Percentiles rank a stretch among this genome's conserved stretches.
These are phyloP conservation scores for Globisporangium perplexum DNA, from an alignment of 352 stramenopile species.

Conservation along the genomic window DNA sequence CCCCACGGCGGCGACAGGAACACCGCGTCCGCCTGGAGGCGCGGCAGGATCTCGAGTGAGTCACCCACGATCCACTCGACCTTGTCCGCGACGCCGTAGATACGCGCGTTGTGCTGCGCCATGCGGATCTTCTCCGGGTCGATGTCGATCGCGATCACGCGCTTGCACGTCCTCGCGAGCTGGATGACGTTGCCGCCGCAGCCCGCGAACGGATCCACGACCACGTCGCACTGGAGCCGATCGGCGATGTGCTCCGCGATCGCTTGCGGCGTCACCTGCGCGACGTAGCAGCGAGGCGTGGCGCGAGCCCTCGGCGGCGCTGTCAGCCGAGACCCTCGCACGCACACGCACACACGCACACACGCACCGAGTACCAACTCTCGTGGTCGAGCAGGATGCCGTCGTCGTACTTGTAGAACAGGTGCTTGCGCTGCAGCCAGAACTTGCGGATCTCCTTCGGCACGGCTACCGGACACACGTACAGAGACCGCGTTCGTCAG, in stretches of 20 bases:
- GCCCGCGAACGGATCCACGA: conserved; percentile 90
- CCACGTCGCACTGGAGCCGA: conserved; percentile 72
- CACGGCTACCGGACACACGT: conserved; percentile 31
- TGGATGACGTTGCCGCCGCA: conserved; percentile 94
- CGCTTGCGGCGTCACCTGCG: conserved; percentile 84
- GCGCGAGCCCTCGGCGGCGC: too few species aligned
- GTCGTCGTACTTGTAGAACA: conserved; percentile 90
- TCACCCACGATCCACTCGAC: conserved; percentile 92
- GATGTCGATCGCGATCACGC: conserved; percentile 92
- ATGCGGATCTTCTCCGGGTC: conserved; percentile 87
- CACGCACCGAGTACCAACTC: conserved; percentile 89
- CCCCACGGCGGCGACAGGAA: conserved; percentile 92
- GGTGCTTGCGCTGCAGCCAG: conserved; percentile 81
- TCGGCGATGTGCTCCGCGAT: conserved; percentile 86
- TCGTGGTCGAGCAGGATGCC: conserved; percentile 90
- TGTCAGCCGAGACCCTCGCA: too few species aligned
- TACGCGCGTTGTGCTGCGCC: conserved; percentile 85
- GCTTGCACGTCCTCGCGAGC: conserved; percentile 81
- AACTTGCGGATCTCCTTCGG: conserved; percentile 60
- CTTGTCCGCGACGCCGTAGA: conserved; percentile 88
- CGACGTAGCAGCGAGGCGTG: background rate
- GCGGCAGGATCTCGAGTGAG: conserved; percentile 72
- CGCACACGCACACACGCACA: too few species aligned
- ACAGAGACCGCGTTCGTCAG: background rate
- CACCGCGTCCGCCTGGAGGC: conserved; percentile 74